Conservation (phyloP, 176 grass and related monocot genomes). For the Oryza brachyantha region DNA sequence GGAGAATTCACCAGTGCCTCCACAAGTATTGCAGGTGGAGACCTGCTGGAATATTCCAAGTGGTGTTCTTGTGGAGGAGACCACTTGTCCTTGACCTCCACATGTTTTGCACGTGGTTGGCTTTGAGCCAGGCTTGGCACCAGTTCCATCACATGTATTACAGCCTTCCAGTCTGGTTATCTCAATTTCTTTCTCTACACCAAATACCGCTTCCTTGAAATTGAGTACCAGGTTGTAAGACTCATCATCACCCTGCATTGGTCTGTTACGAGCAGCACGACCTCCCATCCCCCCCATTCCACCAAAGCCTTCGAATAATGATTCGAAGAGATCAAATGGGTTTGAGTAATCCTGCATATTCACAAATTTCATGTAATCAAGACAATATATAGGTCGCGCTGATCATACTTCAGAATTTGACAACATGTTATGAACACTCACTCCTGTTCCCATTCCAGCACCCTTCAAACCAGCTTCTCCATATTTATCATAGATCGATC, state of each 20-base stretch:
- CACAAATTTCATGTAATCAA: slow-evolving; percentile 28
- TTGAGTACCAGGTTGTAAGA: slow-evolving; percentile 85
- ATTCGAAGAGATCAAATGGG: slow-evolving; percentile 95
- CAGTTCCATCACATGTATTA: slow-evolving; percentile 77
- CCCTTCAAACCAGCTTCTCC: slow-evolving; percentile 98
- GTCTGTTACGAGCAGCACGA: slow-evolving; percentile 79
- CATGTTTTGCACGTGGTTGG: slow-evolving; percentile 79
- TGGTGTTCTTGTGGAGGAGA: slow-evolving; percentile 82
- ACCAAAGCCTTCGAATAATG: slow-evolving; percentile 92
- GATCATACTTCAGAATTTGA: slow-evolving; percentile 16
- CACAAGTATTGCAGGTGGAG: slow-evolving; percentile 81
- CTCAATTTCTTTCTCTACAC: slow-evolving; percentile 95
- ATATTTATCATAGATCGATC: slow-evolving; percentile 90
- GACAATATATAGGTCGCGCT: neutral
- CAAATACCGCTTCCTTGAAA: slow-evolving; percentile 96
- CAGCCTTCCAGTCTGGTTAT: slow-evolving; percentile 78
- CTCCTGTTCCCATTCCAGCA: slow-evolving; percentile 89
- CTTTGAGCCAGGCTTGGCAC: slow-evolving; percentile 87
- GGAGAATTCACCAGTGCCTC: slow-evolving; percentile 82
- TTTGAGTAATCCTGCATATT: slow-evolving; percentile 82
- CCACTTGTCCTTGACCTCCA: slow-evolving; percentile 92
- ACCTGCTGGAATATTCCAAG: slow-evolving; percentile 99
- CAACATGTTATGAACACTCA: slow-evolving; percentile 43
- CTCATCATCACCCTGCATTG: slow-evolving; percentile 95
- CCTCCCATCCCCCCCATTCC: slow-evolving; percentile 90